Evolutionary conservation across 2,329 filamentous ascomycete genomes (phyloP), one percentile per base, ranked within the genome.

Genomic region (Botrytis elliptica): DNA sequence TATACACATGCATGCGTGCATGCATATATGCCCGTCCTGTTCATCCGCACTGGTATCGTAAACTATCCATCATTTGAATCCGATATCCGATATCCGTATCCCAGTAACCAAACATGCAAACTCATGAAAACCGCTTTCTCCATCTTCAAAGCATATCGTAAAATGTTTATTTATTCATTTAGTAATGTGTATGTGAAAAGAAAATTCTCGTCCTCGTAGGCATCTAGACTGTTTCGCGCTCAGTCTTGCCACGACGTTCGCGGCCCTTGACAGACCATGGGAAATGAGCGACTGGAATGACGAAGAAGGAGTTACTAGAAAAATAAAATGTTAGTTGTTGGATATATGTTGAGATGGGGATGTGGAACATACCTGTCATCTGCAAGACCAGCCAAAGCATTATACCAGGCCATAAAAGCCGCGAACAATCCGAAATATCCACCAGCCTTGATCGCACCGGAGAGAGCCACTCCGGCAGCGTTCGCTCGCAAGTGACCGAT

Each of bases 271-370:
- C 91, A 55, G 93, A 95, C 95, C 95, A 98, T 71, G 95, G 95
- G 87, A 98, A 97, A 87, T 97, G 94, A 79, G 92, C 91, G 76
- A 98, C 94, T 70, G 95, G 95, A 75, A 97, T 90, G 83, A 96
- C 87, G 87, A 97, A 96, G 90, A 97, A 97, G 42, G 88, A 91
- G 84, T 91, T 91, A 86, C 93, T 96, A 80, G 44, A 69, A 38
- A 42, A 36, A n/a, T 7, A 6, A 29, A 6, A 29, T 3, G 81
- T 86, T 81, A 86, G 83, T 74, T n/a, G 64, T 60, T 29, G 25
- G 40, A 29, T 29, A 14, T 7, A 16, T 9, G 38, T 40, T 44
- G 18, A 16, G 49, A n/a, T n/a, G 18, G 33, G 7, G 22, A 40
- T 44, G 18, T 22, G 25, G 8, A 59, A 84, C 87, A 78, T 81